phyloP scores from a whole-genome alignment of 176 grass and related monocot genomes.

The Hyparrhenia diplandra region DNA sequence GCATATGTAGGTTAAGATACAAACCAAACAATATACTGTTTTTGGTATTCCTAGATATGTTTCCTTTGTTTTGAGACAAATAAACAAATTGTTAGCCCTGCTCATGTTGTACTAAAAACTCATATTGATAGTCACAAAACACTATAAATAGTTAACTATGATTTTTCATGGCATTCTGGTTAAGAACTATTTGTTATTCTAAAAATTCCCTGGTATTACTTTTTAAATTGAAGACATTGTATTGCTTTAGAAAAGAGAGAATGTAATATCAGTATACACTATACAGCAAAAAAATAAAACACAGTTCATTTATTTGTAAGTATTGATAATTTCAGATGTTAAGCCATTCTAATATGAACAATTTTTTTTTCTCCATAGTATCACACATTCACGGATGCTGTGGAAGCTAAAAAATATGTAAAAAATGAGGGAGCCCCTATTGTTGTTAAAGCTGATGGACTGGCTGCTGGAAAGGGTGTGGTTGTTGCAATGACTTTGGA shows the following conservation, averaged over 20 bases:
- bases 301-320: neutral
- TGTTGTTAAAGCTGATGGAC: slow-evolving; percentile 86
- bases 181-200: neutral
- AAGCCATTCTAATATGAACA: neutral
- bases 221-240: neutral
- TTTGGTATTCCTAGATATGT: neutral
- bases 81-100: neutral
- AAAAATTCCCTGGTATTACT: neutral
- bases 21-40: neutral
- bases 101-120: neutral
- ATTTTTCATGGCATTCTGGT: neutral
- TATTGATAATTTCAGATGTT: neutral
- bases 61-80: neutral
- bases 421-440: slow-evolving; percentile 68
- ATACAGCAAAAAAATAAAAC: neutral
- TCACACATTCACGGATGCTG: slow-evolving; percentile 59
- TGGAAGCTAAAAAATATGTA: slow-evolving; percentile 69
- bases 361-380: slow-evolving; percentile 46
- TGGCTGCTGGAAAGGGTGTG: slow-evolving; percentile 88
- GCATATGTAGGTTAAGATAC: neutral
- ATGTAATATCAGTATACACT: neutral
- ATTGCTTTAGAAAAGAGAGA: neutral
- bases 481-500: slow-evolving; percentile 69
- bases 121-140: neutral
- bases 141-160: neutral